These are phyloP conservation scores for Fraxinus albicans DNA, from an alignment of 305 asterid genomes.

Conservation along the genomic window DNA sequence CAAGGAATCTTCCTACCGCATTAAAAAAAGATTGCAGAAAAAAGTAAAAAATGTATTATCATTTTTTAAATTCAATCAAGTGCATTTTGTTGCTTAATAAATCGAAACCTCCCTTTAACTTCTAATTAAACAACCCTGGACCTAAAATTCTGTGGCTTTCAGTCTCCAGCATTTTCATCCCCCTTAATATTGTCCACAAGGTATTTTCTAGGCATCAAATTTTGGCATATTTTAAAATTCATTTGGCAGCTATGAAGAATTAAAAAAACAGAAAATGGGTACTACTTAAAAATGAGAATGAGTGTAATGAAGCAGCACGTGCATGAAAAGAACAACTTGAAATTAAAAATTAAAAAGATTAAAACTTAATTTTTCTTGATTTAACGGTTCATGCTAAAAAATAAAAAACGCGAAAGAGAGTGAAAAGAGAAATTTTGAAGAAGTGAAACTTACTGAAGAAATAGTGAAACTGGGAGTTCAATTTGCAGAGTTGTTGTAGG, in stretches of 20 bases:
- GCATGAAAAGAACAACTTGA: neutral
- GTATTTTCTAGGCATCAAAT: neutral
- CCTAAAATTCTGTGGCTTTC: neutral
- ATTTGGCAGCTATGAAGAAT: neutral
- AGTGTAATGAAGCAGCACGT: neutral
- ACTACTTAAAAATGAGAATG: neutral
- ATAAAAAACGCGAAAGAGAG: neutral
- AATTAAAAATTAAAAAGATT: neutral
- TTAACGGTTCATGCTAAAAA: neutral
- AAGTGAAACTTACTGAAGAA: conserved; percentile 9
- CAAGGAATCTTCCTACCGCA: conserved; percentile 5
- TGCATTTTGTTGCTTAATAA: neutral
- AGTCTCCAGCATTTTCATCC: neutral
- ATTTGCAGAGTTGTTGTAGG: conserved; percentile 14
- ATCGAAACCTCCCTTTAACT: neutral
- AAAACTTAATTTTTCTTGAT: neutral
- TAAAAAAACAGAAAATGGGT: neutral
- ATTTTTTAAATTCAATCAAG: neutral
- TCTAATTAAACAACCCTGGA: neutral
- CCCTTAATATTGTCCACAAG: neutral
- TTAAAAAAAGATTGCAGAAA: neutral
- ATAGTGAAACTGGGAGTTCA: conserved; percentile 4
- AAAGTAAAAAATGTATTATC: neutral
- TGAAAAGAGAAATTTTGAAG: neutral
- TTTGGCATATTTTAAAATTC: neutral